Base-by-base conservation (phyloP, 1,284 basidiomycete genomes). In the Trichosporon sp. region DNA sequence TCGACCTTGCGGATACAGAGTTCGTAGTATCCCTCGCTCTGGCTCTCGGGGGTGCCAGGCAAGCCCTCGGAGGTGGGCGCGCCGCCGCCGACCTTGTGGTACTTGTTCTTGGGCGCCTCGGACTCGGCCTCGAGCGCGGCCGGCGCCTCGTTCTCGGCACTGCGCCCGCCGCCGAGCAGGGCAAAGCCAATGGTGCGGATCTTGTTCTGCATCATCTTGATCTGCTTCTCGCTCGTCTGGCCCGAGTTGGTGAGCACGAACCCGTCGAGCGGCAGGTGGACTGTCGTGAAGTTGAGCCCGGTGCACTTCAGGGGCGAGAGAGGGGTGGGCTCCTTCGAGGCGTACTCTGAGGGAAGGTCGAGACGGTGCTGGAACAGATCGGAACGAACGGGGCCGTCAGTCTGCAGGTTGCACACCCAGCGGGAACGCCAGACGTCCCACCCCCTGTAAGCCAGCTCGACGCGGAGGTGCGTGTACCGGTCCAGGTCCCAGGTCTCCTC, bases 361-460 rank as follows among this genome's bases (percentile, higher is more conserved):
- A 87, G 81, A 1, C 86, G 85, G 73, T 86, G 85, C 77, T 87
- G 86, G 75, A 84, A 87, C n/a, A 87, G 77, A 74, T 87, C 86
- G 43, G 84, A 85, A 75, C 81, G 79, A 14, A 86, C 83, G 4
- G 85, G 85, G 0, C 85, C 85, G 65, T 86, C 86, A 10, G 85
- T 86, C 76, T 86, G 86, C 10, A 87, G 77, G 73, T 87, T 87
- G 63, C 85, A 80, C 65, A 85, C 86, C 85, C 85, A 82, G 77
- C 84, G 76, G 69, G 78, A 82, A 76, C 82, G 79, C 82, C 82
- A 83, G 19, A 75, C 77, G 63, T 83, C 81, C 76, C 76, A 79
- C 1, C 82, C 82, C 65, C 81, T 72, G 70, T 83, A 83, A 26
- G 85, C 82, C 11, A 87, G 81, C 4, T 80, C 81, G 19, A 87